phyloP scores from a whole-genome alignment of 148 eudicot species.

The Pharnaceum exiguum region DNA sequence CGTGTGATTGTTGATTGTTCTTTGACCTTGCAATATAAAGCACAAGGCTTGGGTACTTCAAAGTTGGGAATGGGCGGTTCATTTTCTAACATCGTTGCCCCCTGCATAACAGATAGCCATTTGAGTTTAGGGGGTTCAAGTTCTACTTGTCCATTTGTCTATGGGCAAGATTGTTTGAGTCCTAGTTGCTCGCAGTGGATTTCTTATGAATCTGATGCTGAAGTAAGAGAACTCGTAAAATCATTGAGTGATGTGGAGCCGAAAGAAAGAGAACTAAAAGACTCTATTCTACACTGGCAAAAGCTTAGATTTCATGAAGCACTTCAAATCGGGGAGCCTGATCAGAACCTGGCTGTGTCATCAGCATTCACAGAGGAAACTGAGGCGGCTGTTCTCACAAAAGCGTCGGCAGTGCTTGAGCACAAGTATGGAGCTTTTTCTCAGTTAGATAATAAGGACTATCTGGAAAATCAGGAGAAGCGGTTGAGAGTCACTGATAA shows the following conservation, averaged over 20 bases:
- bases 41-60: slow-evolving; percentile 5
- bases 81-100: not conserved
- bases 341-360: slow-evolving; percentile 11
- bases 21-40: slow-evolving; percentile 23
- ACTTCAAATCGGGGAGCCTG: slow-evolving; percentile 26
- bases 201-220: slow-evolving; percentile 43
- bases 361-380: slow-evolving; percentile 15
- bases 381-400: slow-evolving; percentile 23
- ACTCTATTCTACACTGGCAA: slow-evolving; percentile 42
- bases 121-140: slow-evolving; percentile 27
- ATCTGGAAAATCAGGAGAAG: slow-evolving; percentile 30
- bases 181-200: slow-evolving; percentile 37
- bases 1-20: slow-evolving; percentile 37
- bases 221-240: slow-evolving; percentile 37
- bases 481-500: slow-evolving; percentile 28
- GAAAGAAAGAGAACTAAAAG: slow-evolving; percentile 50
- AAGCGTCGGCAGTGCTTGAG: slow-evolving; percentile 41
- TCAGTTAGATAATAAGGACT: slow-evolving; percentile 24
- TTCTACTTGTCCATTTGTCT: slow-evolving; percentile 26
- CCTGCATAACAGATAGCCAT: slow-evolving; percentile 9
- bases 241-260: slow-evolving; percentile 41
- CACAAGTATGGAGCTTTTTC: slow-evolving; percentile 40
- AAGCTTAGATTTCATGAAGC: slow-evolving; percentile 30
- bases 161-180: slow-evolving; percentile 22
- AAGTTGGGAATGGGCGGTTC: slow-evolving; percentile 5